phyloP scores from a whole-genome alignment of 164 flowering plant species.

The Cinnamomum micranthum region DNA sequence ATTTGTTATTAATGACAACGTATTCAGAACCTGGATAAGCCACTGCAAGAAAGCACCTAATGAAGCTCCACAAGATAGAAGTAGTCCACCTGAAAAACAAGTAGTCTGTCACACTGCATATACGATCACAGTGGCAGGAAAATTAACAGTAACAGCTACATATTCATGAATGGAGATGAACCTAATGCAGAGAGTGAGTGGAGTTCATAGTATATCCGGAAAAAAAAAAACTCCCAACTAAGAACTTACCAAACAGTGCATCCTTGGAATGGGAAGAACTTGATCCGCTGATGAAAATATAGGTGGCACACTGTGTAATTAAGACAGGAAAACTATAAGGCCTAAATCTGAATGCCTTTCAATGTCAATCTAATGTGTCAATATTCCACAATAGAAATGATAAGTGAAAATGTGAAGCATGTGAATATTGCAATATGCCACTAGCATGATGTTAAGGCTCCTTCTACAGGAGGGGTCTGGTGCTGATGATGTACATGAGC shows the following conservation, averaged over 20 bases:
- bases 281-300: conserved; percentile 10
- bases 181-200: background rate
- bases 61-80: conserved; percentile 28
- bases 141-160: background rate
- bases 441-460: too few species aligned
- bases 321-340: background rate
- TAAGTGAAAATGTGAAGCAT: background rate
- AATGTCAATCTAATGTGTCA: background rate
- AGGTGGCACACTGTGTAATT: conserved; percentile 21
- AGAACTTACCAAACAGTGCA: conserved; percentile 15
- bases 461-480: too few species aligned
- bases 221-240: background rate
- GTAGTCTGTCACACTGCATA: background rate
- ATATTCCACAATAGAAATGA: background rate
- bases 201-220: background rate
- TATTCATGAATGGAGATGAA: background rate
- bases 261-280: conserved; percentile 3
- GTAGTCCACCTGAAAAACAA: conserved; percentile 23
- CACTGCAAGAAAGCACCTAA: conserved; percentile 30
- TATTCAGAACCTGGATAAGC: conserved; percentile 26
- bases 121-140: background rate
- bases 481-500: too few species aligned
- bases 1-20: background rate
- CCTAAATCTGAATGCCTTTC: background rate
- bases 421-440: background rate